Evolutionary conservation across 805 yeast genomes (phyloP), one percentile per base, ranked within the genome.

Genomic region (Saccharomycopsis babjevae): DNA sequence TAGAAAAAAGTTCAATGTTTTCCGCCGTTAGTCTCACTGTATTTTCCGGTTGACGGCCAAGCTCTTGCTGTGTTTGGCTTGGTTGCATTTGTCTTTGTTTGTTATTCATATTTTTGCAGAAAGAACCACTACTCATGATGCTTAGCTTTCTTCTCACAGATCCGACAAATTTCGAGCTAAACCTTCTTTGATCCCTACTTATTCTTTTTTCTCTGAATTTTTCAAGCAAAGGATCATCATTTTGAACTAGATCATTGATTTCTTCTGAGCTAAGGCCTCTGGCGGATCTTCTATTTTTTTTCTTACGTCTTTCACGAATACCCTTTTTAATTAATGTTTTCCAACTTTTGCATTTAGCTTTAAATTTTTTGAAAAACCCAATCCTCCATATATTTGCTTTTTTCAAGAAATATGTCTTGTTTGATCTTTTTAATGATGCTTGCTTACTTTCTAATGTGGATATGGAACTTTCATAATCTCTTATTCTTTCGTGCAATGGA

Each of bases 311-410:
- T 28, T 25, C 52, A 11, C 52, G 52, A 18, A 46, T 46, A 2
- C 13, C 28, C 10, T 46, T 46, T 22, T 46, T 46, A 22, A 46
- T 22, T 18, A 46, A 5, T 6, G n/a, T 20, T 22, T 46, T 46
- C 52, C 52, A 46, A 25, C 52, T 46, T n/a, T 46, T 46, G 52
- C 52, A 46, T 46, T 46, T 46, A 46, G 52, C 52, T 22, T 46
- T 46, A 10, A 46, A 46, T 22, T 46, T 46, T 22, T 46, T 20
- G 32, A 46, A 46, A n/a, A 25, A 22, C 2, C 52, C 52, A 22
- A 46, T 1, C 28, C 52, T 46, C 52, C 52, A 46, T 3, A 46
- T n/a, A 46, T 25, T 22, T 3, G 32, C 52, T 25, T 46, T 46
- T 28, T 22, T 46, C 7, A 46, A 22, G 28, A 46, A 46, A 25